Conservation (phyloP, 345 rosid species). For the Salix arbutifolia region DNA sequence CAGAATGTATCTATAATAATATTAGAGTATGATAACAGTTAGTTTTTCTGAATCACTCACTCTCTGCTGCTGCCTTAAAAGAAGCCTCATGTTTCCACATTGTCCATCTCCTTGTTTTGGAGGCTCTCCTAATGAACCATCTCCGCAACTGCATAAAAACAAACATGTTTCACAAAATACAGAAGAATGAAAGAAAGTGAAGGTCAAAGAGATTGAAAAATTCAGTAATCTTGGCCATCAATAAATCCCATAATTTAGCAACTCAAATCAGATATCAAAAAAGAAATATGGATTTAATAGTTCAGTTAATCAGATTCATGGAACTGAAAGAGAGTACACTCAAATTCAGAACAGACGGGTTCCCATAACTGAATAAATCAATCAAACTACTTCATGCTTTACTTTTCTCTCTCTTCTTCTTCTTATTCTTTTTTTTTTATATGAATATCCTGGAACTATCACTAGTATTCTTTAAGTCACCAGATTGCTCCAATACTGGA, state of each 20-base stretch:
- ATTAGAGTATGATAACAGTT: background rate
- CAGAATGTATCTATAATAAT: background rate
- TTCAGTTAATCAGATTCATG: background rate
- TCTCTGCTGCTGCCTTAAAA: conserved; percentile 71
- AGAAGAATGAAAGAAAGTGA: background rate
- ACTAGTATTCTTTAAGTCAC: background rate
- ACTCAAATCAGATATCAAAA: background rate
- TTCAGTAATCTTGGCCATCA: background rate
- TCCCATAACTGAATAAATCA: background rate
- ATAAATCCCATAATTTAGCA: background rate
- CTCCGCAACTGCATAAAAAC: conserved; percentile 62
- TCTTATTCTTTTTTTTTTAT: background rate
- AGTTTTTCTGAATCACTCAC: conserved; percentile 31
- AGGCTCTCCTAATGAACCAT: conserved; percentile 64
- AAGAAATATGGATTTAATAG: background rate
- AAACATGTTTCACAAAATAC: conserved; percentile 1
- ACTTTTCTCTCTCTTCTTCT: background rate
- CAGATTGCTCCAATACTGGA: background rate
- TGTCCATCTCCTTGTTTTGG: conserved; percentile 63
- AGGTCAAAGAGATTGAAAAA: background rate
- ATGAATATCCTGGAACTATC: background rate
- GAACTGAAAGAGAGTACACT: background rate
- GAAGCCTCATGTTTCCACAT: conserved; percentile 87
- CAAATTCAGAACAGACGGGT: background rate
- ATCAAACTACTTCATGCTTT: background rate